phyloP scores from a whole-genome alignment of 2,329 filamentous ascomycete genomes.

The Fusarium robinianum region DNA sequence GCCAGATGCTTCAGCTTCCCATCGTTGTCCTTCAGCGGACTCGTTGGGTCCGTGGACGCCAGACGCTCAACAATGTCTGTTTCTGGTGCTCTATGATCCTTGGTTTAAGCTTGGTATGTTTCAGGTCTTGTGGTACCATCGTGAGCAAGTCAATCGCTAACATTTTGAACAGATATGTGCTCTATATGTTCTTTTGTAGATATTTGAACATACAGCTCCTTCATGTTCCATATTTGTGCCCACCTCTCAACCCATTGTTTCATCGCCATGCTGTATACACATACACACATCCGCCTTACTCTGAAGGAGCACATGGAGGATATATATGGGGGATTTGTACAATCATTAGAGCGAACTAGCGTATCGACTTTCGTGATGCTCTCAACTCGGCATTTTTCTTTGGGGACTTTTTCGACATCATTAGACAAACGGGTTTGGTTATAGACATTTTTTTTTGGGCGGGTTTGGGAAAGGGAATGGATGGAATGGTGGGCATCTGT shows the following conservation, averaged over 20 bases:
- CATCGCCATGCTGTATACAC: slow-evolving; percentile 7
- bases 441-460: too few species aligned
- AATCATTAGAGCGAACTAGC: not conserved
- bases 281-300: not conserved
- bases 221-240: not conserved
- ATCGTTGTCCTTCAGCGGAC: slow-evolving; percentile 91
- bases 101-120: slow-evolving; percentile 75
- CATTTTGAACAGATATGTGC: slow-evolving; percentile 52
- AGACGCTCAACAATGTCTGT: slow-evolving; percentile 83
- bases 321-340: slow-evolving; percentile 6
- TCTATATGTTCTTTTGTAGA: slow-evolving; percentile 56
- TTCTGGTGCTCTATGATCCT: slow-evolving; percentile 94
- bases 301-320: not conserved
- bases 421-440: too few species aligned
- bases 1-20: slow-evolving; percentile 96
- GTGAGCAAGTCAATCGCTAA: slow-evolving; percentile 31
- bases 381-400: not conserved
- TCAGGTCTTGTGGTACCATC: too few species aligned
- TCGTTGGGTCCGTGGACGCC: slow-evolving; percentile 71
- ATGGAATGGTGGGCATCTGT: not conserved
- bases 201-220: not conserved
- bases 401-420: too few species aligned
- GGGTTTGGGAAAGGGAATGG: slow-evolving; percentile 5
- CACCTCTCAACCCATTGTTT: not conserved
- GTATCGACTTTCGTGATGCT: too few species aligned